phyloP scores from a whole-genome alignment of 1,284 basidiomycete genomes.

The Ceratobasidium sp. region DNA sequence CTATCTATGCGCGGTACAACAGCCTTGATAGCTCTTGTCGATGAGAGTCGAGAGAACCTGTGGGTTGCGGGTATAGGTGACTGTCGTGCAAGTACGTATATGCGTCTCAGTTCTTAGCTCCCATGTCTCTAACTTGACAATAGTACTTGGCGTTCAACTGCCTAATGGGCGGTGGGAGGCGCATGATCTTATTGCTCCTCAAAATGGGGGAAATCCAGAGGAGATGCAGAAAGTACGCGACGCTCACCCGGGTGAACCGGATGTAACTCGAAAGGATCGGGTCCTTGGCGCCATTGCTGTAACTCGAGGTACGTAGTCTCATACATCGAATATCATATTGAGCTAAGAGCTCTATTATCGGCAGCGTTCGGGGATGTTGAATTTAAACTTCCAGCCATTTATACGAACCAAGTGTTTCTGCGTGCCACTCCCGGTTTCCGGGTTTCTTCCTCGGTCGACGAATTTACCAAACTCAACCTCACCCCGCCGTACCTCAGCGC shows the following conservation, averaged over 20 bases:
- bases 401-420: constrained; percentile 75
- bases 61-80: constrained; percentile 82
- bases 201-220: constrained; percentile 72
- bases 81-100: constrained; percentile 72
- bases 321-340: too few relatives aligned
- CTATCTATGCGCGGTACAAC: constrained; percentile 82
- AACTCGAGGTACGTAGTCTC: constrained; percentile 76
- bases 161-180: constrained; percentile 65
- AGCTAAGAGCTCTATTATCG: too few relatives aligned
- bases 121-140: not conserved
- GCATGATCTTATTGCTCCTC: constrained; percentile 68
- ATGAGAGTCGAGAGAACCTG: constrained; percentile 72
- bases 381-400: constrained; percentile 77
- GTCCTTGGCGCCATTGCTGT: constrained; percentile 79
- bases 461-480: constrained; percentile 67
- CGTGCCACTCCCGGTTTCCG: constrained; percentile 74
- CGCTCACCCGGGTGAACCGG: constrained; percentile 75
- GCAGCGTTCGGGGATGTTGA: constrained; percentile 76
- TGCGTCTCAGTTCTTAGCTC: constrained; percentile 45
- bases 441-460: constrained; percentile 72
- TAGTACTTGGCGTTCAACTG: constrained; percentile 68
- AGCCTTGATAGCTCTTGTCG: constrained; percentile 74
- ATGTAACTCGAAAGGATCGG: constrained; percentile 70
- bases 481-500: constrained; percentile 79
- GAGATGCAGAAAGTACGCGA: constrained; percentile 70